These are phyloP conservation scores for Cardamine occulta DNA, from an alignment of 345 rosid species.

Conservation along the genomic window DNA sequence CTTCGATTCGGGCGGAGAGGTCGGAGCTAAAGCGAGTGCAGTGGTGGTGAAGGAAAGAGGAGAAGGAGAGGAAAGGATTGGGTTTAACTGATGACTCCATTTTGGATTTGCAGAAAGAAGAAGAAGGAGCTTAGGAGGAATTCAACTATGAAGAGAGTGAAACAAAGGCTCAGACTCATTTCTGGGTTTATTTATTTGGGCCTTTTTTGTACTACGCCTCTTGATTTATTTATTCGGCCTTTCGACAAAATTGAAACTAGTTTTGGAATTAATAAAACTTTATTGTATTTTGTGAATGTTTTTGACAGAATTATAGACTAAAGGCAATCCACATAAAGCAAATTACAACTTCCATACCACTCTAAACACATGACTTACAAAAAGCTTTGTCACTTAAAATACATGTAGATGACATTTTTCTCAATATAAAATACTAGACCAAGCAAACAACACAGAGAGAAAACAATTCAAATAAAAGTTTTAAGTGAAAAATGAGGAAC, in stretches of 20 bases:
- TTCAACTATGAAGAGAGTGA: slow-evolving; percentile 7
- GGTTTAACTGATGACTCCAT: slow-evolving; percentile 62
- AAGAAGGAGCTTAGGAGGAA: neutral
- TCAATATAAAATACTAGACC: slow-evolving; percentile 1
- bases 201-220: neutral
- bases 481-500: slow-evolving; percentile 21
- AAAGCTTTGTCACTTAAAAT: slow-evolving; percentile 33
- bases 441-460: slow-evolving; percentile 4
- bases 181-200: slow-evolving; percentile 30
- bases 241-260: neutral
- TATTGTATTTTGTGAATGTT: neutral
- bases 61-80: slow-evolving; percentile 66
- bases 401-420: slow-evolving; percentile 26
- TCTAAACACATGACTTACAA: slow-evolving; percentile 41
- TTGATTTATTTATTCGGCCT: slow-evolving; percentile 25
- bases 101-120: slow-evolving; percentile 20
- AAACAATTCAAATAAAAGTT: neutral
- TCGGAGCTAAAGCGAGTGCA: slow-evolving; percentile 64
- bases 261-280: neutral
- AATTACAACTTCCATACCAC: slow-evolving; percentile 24
- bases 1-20: slow-evolving; percentile 60
- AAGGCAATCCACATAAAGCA: slow-evolving; percentile 4
- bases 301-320: neutral
- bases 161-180: slow-evolving; percentile 11
- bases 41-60: slow-evolving; percentile 68